Conservation (phyloP, 495 filamentous ascomycete genomes). For the Apodospora peruviana region DNA sequence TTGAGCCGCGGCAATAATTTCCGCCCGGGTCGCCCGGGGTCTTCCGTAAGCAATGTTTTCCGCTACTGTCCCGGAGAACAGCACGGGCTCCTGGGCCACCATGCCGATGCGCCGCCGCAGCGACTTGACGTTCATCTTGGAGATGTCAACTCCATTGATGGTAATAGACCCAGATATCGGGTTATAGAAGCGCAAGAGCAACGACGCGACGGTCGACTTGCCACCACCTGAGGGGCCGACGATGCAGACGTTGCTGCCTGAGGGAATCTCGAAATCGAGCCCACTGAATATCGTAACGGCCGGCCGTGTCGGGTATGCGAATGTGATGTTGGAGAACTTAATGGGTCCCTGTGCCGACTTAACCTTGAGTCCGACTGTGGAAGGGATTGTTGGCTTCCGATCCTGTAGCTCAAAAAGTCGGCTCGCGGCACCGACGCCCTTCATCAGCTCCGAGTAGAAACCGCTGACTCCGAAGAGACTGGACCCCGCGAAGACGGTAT, state of each 20-base stretch:
- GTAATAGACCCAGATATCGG: slow-evolving; percentile 71
- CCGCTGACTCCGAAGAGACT: slow-evolving; percentile 88
- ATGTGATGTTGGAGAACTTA: slow-evolving; percentile 74
- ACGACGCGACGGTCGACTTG: slow-evolving; percentile 86
- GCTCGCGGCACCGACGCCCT: slow-evolving; percentile 91
- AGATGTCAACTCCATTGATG: slow-evolving; percentile 81
- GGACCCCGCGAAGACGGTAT: slow-evolving; percentile 85
- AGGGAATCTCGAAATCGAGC: slow-evolving; percentile 83
- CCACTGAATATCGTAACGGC: slow-evolving; percentile 87
- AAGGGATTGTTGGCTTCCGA: slow-evolving; percentile 76
- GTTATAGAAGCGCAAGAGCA: slow-evolving; percentile 86
- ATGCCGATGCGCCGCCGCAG: slow-evolving; percentile 92
- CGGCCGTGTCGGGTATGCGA: slow-evolving; percentile 86
- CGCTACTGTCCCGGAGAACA: slow-evolving; percentile 92
- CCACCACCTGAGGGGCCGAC: slow-evolving; percentile 93
- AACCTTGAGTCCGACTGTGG: slow-evolving; percentile 74
- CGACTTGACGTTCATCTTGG: slow-evolving; percentile 85
- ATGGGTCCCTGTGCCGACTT: slow-evolving; percentile 80
- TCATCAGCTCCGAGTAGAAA: slow-evolving; percentile 98
- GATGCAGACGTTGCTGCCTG: slow-evolving; percentile 90
- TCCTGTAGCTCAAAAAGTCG: slow-evolving; percentile 95
- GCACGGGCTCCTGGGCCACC: slow-evolving; percentile 90
- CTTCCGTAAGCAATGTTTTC: slow-evolving; percentile 96
- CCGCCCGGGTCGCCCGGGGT: slow-evolving; percentile 67
- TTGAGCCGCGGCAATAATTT: slow-evolving; percentile 80